Evolutionary conservation across 202 grass and related monocot genomes (phyloP).

Genomic region (Setaria italica): DNA sequence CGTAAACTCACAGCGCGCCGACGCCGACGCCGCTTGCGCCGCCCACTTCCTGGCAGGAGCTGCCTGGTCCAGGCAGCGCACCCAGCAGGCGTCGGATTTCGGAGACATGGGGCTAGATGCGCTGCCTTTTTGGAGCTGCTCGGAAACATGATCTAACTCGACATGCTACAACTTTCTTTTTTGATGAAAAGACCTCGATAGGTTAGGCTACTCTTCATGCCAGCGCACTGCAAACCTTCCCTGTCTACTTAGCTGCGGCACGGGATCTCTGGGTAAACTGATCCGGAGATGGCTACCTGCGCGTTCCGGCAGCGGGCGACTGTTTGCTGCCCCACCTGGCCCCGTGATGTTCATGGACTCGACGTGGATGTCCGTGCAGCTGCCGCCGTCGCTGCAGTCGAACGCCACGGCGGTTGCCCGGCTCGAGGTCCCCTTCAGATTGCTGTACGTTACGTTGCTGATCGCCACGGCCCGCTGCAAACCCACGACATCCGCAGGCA

Average conservation of each 20-base stretch:
- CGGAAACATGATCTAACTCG: too few relatives aligned
- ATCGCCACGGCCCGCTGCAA: slow-evolving; percentile 39
- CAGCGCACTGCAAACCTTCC: too few relatives aligned
- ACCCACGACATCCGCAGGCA: not conserved
- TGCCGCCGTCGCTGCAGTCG: slow-evolving; percentile 31
- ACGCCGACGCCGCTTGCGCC: too few relatives aligned
- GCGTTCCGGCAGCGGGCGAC: slow-evolving; percentile 36
- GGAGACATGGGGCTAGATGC: too few relatives aligned
- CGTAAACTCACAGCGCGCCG: too few relatives aligned
- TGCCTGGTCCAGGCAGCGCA: too few relatives aligned
- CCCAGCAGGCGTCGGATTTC: too few relatives aligned
- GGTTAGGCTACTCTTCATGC: too few relatives aligned
- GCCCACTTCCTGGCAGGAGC: too few relatives aligned
- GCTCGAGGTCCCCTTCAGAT: slow-evolving; percentile 41
- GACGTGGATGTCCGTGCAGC: slow-evolving; percentile 45
- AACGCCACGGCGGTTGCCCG: slow-evolving; percentile 36
- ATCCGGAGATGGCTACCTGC: slow-evolving; percentile 23
- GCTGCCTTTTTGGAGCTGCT: too few relatives aligned
- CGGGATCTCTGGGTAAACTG: slow-evolving; percentile 37
- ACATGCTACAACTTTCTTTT: too few relatives aligned
- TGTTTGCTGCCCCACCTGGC: not conserved
- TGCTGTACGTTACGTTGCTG: slow-evolving; percentile 42
- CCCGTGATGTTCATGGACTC: slow-evolving; percentile 26
- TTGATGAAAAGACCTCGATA: too few relatives aligned
- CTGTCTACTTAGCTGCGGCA: not conserved